These are phyloP conservation scores for Cyclotella kingstonii DNA, from an alignment of 108 stramenopile genomes.

Conservation along the genomic window DNA sequence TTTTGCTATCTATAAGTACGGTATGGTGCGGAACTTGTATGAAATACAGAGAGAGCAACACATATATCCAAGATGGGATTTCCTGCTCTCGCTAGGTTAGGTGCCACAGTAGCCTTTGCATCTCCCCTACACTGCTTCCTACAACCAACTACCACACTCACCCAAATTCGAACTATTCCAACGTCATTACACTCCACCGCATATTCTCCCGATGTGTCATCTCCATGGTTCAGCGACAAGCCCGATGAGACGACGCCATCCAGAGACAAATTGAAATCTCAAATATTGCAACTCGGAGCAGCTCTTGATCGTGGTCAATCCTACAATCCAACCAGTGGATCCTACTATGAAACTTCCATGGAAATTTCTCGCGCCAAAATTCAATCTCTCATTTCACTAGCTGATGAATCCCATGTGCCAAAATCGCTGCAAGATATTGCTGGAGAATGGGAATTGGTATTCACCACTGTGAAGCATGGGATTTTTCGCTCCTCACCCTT, in stretches of 20 bases:
- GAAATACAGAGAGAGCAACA: too few species aligned
- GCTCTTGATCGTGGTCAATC: slow-evolving; percentile 86
- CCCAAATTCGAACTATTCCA: too few species aligned
- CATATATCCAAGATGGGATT: too few species aligned
- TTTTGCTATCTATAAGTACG: too few species aligned
- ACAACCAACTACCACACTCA: too few species aligned
- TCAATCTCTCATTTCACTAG: slow-evolving; percentile 48
- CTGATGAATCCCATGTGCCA: slow-evolving; percentile 50
- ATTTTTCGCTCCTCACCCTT: slow-evolving; percentile 85
- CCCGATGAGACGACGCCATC: slow-evolving; percentile 4
- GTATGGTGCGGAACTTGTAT: too few species aligned
- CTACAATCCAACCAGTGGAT: slow-evolving; percentile 85
- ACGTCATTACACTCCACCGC: not conserved
- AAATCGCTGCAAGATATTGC: slow-evolving; percentile 50
- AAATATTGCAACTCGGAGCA: slow-evolving; percentile 81
- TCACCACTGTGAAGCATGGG: slow-evolving; percentile 83
- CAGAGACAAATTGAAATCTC: slow-evolving; percentile 57
- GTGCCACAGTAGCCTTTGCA: too few species aligned
- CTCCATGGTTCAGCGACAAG: slow-evolving; percentile 41
- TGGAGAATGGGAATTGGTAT: slow-evolving; percentile 88
- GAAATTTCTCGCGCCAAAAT: slow-evolving; percentile 60
- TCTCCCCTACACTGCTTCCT: too few species aligned
- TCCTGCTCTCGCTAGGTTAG: too few species aligned
- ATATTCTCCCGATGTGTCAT: not conserved
- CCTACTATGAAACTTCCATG: slow-evolving; percentile 74